Conservation (phyloP, 345 rosid genomes). For the Geranium rotundifolium region DNA sequence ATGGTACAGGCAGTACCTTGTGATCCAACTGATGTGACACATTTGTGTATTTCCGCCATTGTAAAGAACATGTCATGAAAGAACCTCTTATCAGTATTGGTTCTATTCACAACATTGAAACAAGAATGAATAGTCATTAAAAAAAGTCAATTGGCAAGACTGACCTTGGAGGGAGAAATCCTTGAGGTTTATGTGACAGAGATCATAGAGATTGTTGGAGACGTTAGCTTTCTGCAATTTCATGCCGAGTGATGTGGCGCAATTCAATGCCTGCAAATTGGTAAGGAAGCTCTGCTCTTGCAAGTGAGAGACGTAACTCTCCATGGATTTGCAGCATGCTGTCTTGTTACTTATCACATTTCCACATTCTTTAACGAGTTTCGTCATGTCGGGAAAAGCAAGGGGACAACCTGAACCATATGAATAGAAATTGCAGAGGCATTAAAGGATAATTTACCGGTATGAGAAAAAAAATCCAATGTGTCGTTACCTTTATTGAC, state of each 20-base stretch:
- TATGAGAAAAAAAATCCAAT: no score
- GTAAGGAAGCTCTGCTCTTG: constrained; percentile 51
- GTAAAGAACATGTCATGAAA: constrained; percentile 9
- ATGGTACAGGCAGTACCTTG: constrained; percentile 15
- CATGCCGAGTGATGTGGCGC: constrained; percentile 42
- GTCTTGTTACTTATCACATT: constrained; percentile 19
- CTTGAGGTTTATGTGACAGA: constrained; percentile 48
- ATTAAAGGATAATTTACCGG: not conserved
- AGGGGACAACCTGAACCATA: constrained; percentile 39
- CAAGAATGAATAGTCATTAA: not conserved
- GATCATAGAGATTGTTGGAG: constrained; percentile 33
- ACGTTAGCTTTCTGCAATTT: constrained; percentile 36
- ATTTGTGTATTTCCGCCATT: constrained; percentile 21
- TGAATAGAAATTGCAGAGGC: no score
- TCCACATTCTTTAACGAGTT: constrained; percentile 27
- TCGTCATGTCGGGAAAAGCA: constrained; percentile 26
- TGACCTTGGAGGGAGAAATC: constrained; percentile 60
- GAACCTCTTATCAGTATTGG: constrained; percentile 6
- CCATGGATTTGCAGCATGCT: constrained; percentile 40
- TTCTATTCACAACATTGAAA: constrained; percentile 9
- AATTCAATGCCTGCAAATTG: constrained; percentile 50
- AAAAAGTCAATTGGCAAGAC: not conserved
- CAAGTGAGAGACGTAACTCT: constrained; percentile 37
- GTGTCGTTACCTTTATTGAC: constrained; percentile 31
- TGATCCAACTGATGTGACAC: constrained; percentile 26